These are phyloP conservation scores for Pyrus bretschneideri DNA, from an alignment of 306 rosid genomes.

Conservation along the genomic window DNA sequence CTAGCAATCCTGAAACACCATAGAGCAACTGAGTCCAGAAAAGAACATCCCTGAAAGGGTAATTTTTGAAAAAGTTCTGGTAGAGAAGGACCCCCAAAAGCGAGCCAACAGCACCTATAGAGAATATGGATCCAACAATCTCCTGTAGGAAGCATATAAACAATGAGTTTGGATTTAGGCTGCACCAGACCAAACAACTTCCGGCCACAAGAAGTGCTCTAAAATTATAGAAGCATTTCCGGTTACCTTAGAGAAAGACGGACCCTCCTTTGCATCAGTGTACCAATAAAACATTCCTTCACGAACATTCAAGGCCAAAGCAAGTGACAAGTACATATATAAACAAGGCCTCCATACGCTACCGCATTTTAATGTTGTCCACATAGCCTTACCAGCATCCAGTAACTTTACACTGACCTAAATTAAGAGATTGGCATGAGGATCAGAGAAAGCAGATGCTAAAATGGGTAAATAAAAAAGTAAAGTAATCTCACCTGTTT, in stretches of 20 bases:
- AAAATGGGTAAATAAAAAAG: background rate
- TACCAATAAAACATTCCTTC: slow-evolving; percentile 98
- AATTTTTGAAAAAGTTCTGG: slow-evolving; percentile 68
- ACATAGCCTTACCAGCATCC: slow-evolving; percentile 66
- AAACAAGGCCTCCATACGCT: slow-evolving; percentile 86
- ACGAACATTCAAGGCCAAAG: slow-evolving; percentile 68
- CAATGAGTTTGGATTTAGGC: background rate
- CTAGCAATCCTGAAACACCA: slow-evolving; percentile 83
- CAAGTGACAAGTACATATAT: slow-evolving; percentile 73
- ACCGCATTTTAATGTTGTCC: slow-evolving; percentile 69
- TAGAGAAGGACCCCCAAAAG: slow-evolving; percentile 77
- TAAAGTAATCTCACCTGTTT: slow-evolving; percentile 48
- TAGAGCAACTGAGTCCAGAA: slow-evolving; percentile 85
- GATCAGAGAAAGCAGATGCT: background rate
- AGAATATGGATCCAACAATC: slow-evolving; percentile 71
- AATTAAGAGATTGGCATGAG: background rate
- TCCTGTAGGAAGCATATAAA: slow-evolving; percentile 48
- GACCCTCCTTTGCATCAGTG: slow-evolving; percentile 80
- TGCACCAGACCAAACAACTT: background rate
- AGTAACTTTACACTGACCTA: slow-evolving; percentile 65
- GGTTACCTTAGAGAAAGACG: slow-evolving; percentile 66
- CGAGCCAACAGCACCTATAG: slow-evolving; percentile 79
- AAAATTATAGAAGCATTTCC: slow-evolving; percentile 6
- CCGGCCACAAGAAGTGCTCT: background rate
- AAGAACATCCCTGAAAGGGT: slow-evolving; percentile 72